Evolutionary conservation across 805 yeast species (phyloP), one percentile per base, ranked within the genome.

Genomic region (Yarrowia hollandica): DNA sequence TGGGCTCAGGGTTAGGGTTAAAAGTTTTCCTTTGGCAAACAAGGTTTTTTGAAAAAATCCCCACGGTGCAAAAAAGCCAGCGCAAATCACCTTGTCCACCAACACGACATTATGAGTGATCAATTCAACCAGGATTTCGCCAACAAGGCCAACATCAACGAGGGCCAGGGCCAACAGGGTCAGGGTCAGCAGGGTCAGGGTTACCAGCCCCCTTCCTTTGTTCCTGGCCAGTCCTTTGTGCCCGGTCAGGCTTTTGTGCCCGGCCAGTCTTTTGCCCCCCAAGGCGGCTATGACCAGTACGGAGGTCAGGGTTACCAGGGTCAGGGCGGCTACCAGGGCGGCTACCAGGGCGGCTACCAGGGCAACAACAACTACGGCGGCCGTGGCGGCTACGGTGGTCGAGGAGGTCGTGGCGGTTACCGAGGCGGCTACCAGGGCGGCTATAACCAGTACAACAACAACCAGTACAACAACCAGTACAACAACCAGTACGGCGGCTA

Each of bases 111-210:
- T 11, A 52, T 52, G 58, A 52, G 58, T 25, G 71, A 72, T 54
- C 65, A 71, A 57, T 63, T 72, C 56, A 63, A 68, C 35, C 65
- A 69, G 44, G 70, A 71, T 59, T 71, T 72, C 54, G 65, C 67
- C 16, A 65, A 67, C 60, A 71, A 68, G 64, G 67, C 70, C 34
- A 62, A 68, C 58, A 63, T 69, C 60, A 65, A 63, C 55, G 61
- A 56, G 44, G 64, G 38, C 23, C 57, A 60, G 44, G 68, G 64
- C 21, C 63, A 64, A 28, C 71, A 70, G 63, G 69, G 68, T 19
- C 72, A 71, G 59, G 70, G 71, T 66, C 63, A 65, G 55, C 82
- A 67, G 71, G 80, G 83, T 65, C 82, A 86, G 26, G 76, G 74
- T 62, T 25, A 75, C 74, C 34, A 79, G 79, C 10, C 76, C 76